phyloP scores from a whole-genome alignment of 2,329 filamentous ascomycete species.

The Fusarium sp. region DNA sequence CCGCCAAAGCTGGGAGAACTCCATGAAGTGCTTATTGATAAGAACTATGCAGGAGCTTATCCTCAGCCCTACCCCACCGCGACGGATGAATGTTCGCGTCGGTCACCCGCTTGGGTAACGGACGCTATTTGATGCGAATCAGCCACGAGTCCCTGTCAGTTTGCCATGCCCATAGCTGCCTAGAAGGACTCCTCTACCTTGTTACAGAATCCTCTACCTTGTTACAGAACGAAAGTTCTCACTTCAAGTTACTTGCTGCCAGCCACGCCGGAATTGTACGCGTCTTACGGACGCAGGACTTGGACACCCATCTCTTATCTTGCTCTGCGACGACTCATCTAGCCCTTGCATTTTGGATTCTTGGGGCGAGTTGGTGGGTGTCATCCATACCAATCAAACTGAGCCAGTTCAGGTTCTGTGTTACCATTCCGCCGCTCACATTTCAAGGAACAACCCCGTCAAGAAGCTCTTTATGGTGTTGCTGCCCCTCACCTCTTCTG shows the following conservation, averaged over 20 bases:
- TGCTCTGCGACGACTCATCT: constrained; percentile 12
- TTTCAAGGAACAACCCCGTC: constrained; percentile 6
- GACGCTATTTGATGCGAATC: constrained; percentile 7
- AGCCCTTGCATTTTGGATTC: constrained; percentile 22
- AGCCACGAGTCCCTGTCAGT: constrained; percentile 17
- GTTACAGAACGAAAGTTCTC: constrained; percentile 11
- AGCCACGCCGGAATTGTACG: constrained; percentile 23
- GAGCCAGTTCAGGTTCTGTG: neutral
- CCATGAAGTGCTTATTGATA: neutral
- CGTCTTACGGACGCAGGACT: constrained; percentile 6
- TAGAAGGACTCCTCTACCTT: constrained; percentile 3
- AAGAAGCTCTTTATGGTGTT: constrained; percentile 25
- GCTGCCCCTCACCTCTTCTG: constrained; percentile 5
- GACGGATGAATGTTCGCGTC: constrained; percentile 6
- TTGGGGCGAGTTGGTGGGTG: constrained; percentile 3
- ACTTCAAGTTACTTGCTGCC: constrained; percentile 27
- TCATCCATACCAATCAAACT: constrained; percentile 13
- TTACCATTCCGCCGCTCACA: constrained; percentile 3
- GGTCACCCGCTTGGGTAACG: constrained; percentile 22
- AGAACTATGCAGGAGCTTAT: neutral
- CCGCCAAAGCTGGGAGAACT: neutral
- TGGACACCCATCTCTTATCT: constrained; percentile 19
- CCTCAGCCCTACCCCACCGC: constrained; percentile 5
- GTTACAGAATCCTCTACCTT: constrained; percentile 4
- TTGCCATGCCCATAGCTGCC: constrained; percentile 7